Evolutionary conservation across 2,329 filamentous ascomycete genomes (phyloP).

Genomic region (Neurospora sp.): DNA sequence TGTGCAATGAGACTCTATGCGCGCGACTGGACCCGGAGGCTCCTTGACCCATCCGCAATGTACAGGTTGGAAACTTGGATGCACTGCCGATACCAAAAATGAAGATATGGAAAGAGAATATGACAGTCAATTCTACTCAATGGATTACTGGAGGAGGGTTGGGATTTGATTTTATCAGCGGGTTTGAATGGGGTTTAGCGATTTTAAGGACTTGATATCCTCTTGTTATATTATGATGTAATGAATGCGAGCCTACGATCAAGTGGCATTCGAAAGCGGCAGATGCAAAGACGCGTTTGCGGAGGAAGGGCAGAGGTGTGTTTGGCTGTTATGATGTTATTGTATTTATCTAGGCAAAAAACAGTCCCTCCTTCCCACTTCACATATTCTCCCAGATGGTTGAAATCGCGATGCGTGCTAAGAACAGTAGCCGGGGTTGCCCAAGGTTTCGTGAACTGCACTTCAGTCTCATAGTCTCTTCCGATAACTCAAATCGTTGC

Average conservation of each 20-base stretch:
- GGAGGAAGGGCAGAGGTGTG: background rate
- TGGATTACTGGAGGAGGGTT: background rate
- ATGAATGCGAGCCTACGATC: background rate
- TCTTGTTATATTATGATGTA: background rate
- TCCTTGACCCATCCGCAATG: background rate
- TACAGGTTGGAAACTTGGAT: background rate
- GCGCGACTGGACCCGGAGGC: background rate
- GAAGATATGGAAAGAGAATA: background rate
- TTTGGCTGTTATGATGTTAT: background rate
- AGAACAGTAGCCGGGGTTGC: background rate
- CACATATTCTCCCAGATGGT: background rate
- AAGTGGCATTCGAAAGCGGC: background rate
- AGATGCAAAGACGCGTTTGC: background rate
- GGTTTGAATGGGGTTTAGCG: background rate
- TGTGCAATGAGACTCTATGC: background rate
- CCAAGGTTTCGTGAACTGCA: background rate
- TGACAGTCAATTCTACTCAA: background rate
- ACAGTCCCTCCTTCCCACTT: background rate
- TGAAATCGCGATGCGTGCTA: background rate
- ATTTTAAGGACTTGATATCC: background rate
- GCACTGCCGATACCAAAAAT: background rate
- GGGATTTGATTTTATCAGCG: background rate
- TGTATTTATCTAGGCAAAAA: background rate
- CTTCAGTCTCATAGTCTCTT: background rate
- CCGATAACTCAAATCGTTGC: background rate